These are phyloP conservation scores for Turritis glabra DNA, from an alignment of 345 rosid species.

Conservation along the genomic window DNA sequence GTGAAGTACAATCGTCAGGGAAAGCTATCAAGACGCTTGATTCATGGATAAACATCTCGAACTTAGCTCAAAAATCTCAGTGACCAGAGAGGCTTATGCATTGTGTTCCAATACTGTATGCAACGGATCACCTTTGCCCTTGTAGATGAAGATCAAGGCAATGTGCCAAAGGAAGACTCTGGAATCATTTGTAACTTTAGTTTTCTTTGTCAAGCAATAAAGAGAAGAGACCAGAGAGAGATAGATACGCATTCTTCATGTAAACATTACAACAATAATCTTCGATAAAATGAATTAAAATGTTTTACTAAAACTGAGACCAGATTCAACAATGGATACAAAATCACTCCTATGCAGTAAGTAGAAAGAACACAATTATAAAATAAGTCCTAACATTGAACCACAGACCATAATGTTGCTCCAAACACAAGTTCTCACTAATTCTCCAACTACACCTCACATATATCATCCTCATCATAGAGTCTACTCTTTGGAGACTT, in stretches of 20 bases:
- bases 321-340: background rate
- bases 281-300: background rate
- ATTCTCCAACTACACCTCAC: constrained; percentile 13
- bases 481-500: constrained; percentile 13
- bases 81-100: constrained; percentile 11
- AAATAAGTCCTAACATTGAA: constrained; percentile 9
- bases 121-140: background rate
- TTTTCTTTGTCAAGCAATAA: constrained; percentile 23
- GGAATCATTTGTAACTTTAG: constrained; percentile 18
- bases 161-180: background rate
- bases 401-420: background rate
- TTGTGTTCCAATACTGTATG: background rate
- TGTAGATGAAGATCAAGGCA: background rate
- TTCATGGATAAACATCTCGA: constrained; percentile 64
- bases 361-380: background rate
- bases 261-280: constrained; percentile 10
- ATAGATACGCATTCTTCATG: background rate
- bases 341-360: background rate
- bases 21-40: constrained; percentile 70
- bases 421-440: background rate
- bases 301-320: background rate
- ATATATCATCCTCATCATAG: background rate
- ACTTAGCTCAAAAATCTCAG: constrained; percentile 33
- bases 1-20: constrained; percentile 77
- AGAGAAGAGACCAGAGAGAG: constrained; percentile 3